Evolutionary conservation across 176 grass and related monocot genomes (phyloP).

Genomic region (Tillandsia fasciculata): DNA sequence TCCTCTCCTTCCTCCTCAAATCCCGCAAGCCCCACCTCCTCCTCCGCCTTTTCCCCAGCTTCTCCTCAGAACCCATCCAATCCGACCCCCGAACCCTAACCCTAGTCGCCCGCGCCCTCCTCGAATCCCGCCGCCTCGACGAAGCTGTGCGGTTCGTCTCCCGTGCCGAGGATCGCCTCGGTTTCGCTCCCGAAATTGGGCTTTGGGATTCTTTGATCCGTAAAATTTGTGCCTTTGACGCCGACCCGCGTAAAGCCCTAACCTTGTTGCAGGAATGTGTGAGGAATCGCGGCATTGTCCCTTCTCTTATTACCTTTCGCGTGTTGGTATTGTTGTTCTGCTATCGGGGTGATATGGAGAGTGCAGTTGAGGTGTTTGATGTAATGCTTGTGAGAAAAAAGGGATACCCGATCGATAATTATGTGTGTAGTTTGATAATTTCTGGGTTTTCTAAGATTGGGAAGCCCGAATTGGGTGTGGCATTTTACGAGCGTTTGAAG

Average conservation of each 20-base stretch:
- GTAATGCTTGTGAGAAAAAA: slow-evolving; percentile 30
- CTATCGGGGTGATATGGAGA: slow-evolving; percentile 31
- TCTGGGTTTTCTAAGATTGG: slow-evolving; percentile 41
- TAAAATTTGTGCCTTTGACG: slow-evolving; percentile 22
- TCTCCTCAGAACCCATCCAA: slow-evolving; percentile 18
- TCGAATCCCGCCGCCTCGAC: slow-evolving; percentile 15
- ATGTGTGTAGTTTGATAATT: slow-evolving; percentile 55
- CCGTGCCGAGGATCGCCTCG: slow-evolving; percentile 2
- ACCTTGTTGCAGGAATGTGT: slow-evolving; percentile 31
- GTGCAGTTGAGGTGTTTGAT: slow-evolving; percentile 54
- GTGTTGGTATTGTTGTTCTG: slow-evolving; percentile 26
- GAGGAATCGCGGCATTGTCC: slow-evolving; percentile 14
- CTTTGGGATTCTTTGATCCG: slow-evolving; percentile 50
- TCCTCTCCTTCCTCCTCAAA: slow-evolving; percentile 14
- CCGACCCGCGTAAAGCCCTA: slow-evolving; percentile 33
- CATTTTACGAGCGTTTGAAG: slow-evolving; percentile 40
- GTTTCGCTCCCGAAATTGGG: slow-evolving; percentile 11
- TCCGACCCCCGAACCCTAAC: neutral
- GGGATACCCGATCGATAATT: slow-evolving; percentile 34
- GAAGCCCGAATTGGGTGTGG: slow-evolving; percentile 24
- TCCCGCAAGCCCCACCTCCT: slow-evolving; percentile 10
- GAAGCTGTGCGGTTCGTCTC: slow-evolving; percentile 21
- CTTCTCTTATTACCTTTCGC: slow-evolving; percentile 24
- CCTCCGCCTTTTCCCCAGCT: slow-evolving; percentile 28
- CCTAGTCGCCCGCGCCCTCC: slow-evolving; percentile 10